Conservation (phyloP, 1,139 yeast species). For the Debaryomycetaceae sp. region DNA sequence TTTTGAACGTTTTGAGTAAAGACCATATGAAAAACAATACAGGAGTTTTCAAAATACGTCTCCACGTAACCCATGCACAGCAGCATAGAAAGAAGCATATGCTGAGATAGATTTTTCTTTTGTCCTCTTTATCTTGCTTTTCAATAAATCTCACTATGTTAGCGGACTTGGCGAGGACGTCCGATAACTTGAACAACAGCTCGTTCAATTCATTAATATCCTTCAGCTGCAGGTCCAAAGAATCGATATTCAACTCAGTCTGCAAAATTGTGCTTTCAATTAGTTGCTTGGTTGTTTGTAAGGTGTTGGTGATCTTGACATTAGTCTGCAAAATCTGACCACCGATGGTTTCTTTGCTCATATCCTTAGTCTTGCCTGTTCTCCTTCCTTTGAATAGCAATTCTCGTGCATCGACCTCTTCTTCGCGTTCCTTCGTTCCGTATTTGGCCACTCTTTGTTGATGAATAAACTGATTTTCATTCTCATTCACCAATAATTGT, state of each 20-base stretch:
- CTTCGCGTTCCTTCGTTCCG: slow-evolving; percentile 4
- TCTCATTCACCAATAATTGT: slow-evolving; percentile 22
- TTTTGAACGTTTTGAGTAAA: slow-evolving; percentile 42
- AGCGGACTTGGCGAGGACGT: slow-evolving; percentile 51
- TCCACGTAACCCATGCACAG: slow-evolving; percentile 62
- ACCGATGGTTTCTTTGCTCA: slow-evolving; percentile 16
- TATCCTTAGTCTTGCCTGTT: slow-evolving; percentile 8
- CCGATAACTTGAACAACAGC: slow-evolving; percentile 52
- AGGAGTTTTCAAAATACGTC: slow-evolving; percentile 59
- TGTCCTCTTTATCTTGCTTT: slow-evolving; percentile 63
- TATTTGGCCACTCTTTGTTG: slow-evolving; percentile 24
- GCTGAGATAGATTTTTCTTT: slow-evolving; percentile 56
- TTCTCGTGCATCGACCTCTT: slow-evolving; percentile 10
- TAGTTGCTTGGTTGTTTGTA: slow-evolving; percentile 52
- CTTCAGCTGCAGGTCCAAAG: slow-evolving; percentile 57
- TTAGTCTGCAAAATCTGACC: slow-evolving; percentile 45
- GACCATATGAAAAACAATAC: slow-evolving; percentile 58
- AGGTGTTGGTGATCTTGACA: slow-evolving; percentile 51
- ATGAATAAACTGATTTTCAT: slow-evolving; percentile 26
- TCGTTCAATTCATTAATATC: slow-evolving; percentile 49
- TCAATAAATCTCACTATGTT: slow-evolving; percentile 62
- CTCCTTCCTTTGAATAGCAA: slow-evolving; percentile 20
- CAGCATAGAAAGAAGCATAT: slow-evolving; percentile 56
- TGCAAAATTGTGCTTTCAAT: slow-evolving; percentile 55
- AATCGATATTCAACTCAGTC: slow-evolving; percentile 59